Base-by-base conservation (phyloP, 345 rosid species). In the Pseudoturritis turrita region DNA sequence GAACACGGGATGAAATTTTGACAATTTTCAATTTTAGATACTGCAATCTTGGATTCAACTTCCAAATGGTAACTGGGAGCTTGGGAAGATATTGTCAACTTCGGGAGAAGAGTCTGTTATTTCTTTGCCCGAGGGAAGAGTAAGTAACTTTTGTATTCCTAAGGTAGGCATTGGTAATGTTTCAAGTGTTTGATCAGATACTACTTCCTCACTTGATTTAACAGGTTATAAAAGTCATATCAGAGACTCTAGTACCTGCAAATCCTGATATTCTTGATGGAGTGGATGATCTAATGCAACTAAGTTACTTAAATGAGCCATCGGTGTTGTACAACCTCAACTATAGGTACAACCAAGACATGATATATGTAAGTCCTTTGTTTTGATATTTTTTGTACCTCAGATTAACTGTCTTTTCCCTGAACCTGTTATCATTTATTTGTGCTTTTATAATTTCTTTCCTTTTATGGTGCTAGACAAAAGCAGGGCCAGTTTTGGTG, bases 251-350 rank as follows among this genome's bases (percentile, higher is more conserved):
- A 71, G 81, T 95, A 47, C 84, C 91, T 21, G 97, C 96, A 79
- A 95, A 95, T 84, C 99, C 98, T 40, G 98, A 89, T 80, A 95
- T 95, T 70, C 98, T 95, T 81, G 96, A 91, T 83, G 99, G 99
- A 21, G 96, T 95, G 29, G 97, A 87, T 68, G 98, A 95, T 82
- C 94, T 95, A 65, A 89, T 95, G 99, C 97, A 95, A 76, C 89
- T 95, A 68, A 95, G 99, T 83, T 95, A 85, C 85, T 86, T 95
- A 73, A 91, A 89, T 79, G 99, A 95, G 83, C 98, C 99, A 39
- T 83, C 99, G 4, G 99, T 95, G 49, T 74, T 95, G 85, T 89
- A 86, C 83, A 86, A 95, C 78, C 96, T 95, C 73, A 88, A 87
- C 62, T 85, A 86, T 70, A 86, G 99, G 81, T 95, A 95, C 83